Evolutionary conservation across 148 eudicot genomes (phyloP).

Genomic region (Rhododendron williamsianum): DNA sequence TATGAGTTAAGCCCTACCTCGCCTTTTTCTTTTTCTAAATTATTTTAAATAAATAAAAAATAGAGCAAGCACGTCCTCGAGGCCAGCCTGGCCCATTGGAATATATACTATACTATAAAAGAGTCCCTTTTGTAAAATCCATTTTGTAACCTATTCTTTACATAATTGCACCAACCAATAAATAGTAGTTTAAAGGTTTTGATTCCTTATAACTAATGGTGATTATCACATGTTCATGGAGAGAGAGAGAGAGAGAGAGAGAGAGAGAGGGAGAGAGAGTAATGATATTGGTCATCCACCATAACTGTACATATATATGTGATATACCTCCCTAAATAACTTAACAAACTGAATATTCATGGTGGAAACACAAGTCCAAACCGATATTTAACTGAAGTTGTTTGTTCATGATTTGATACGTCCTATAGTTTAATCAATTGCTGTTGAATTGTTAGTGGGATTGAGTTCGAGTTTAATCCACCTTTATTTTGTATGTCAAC

Average conservation of each 20-base stretch:
- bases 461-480: background rate
- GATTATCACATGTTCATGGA: background rate
- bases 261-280: too few relatives aligned
- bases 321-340: background rate
- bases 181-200: background rate
- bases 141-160: background rate
- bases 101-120: background rate
- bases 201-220: background rate
- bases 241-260: background rate
- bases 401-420: background rate
- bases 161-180: background rate
- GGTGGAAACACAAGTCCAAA: background rate
- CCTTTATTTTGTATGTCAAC: background rate
- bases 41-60: background rate
- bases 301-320: background rate
- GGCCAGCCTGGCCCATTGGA: background rate
- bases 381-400: background rate
- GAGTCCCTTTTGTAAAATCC: background rate
- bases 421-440: background rate
- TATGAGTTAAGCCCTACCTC: slow-evolving; percentile 27
- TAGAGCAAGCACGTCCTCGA: background rate
- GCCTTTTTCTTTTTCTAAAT: background rate
- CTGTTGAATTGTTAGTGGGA: background rate
- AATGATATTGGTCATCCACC: background rate
- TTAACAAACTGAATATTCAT: background rate